Conservation (phyloP, 331 rosid species). For the Stylosanthes scabra region DNA sequence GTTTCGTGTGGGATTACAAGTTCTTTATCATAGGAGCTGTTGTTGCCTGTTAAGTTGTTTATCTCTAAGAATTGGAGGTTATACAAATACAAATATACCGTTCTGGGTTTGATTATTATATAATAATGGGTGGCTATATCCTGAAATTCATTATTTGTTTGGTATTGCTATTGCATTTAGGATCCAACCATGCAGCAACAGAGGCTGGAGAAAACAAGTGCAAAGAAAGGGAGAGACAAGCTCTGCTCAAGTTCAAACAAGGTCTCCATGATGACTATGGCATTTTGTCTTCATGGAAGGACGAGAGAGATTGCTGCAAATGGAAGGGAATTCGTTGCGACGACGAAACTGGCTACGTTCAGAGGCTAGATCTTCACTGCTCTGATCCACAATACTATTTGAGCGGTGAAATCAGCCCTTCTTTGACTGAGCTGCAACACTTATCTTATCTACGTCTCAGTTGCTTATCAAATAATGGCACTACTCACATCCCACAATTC, state of each 20-base stretch:
- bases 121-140: too few species aligned
- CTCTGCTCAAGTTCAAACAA: not conserved
- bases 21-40: too few species aligned
- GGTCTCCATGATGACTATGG: not conserved
- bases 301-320: not conserved
- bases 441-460: conserved; percentile 3
- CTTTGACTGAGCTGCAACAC: not conserved
- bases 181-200: not conserved
- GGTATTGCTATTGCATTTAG: not conserved
- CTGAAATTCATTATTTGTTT: not conserved
- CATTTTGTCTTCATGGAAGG: conserved; percentile 22
- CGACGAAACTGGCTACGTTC: not conserved
- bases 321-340: not conserved
- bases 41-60: too few species aligned
- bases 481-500: not conserved
- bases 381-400: not conserved
- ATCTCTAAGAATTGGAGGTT: too few species aligned
- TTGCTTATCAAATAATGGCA: not conserved
- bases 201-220: not conserved
- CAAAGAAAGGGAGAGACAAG: not conserved
- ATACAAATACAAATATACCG: too few species aligned
- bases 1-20: too few species aligned
- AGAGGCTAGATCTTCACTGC: conserved; percentile 5
- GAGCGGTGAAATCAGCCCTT: conserved; percentile 18
- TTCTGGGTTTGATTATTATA: too few species aligned